Base-by-base conservation (phyloP, 306 rosid species). In the Casuarina equisetifolia region DNA sequence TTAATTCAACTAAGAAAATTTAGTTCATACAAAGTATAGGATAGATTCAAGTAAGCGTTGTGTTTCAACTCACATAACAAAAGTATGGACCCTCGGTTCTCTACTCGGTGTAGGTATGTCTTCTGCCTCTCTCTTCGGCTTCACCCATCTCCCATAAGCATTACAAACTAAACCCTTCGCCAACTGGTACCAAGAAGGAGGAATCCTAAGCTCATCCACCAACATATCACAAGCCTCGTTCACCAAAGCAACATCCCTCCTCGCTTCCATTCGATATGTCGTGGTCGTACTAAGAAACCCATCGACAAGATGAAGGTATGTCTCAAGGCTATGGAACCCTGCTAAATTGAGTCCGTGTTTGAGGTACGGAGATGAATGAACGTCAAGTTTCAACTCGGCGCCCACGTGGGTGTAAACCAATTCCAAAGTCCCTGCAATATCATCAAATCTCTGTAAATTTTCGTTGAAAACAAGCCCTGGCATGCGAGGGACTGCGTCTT, bases 61-160 rank as follows among this genome's bases (percentile, higher is more conserved):
- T 49, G 76, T 19, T 48, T 80, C 83, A 70, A 64, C 57, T 46
- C 35, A 72, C 45, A 40, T 43, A 69, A 35, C 68, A 82, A 79
- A 72, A 78, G 66, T 69, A 76, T 69, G 78, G n/a, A 35, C 44
- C 68, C 69, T 74, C 40, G 76, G 63, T 73, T 80, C 85, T n/a
- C 66, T 63, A 58, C n/a, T 39, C 45, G 91, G 89, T 9, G 93
- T 89, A 81, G 97, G 97, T 43, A 91, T 77, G 67, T 91, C 93
- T 49, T 91, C 93, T 0, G 79, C 76, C 49, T 86, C 89, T 85
- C 92, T 85, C 53, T 58, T 86, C 44, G 92, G 91, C 64, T 83
- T 91, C 35, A 91, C 94, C 97, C 97, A 91, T 86, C 94, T 83
- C 25, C 97, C 97, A 54, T 86, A 78, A 70, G 38, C 81, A 57